Base-by-base conservation (phyloP, 768 basidiomycete species). In the Boletus eberwhitei region DNA sequence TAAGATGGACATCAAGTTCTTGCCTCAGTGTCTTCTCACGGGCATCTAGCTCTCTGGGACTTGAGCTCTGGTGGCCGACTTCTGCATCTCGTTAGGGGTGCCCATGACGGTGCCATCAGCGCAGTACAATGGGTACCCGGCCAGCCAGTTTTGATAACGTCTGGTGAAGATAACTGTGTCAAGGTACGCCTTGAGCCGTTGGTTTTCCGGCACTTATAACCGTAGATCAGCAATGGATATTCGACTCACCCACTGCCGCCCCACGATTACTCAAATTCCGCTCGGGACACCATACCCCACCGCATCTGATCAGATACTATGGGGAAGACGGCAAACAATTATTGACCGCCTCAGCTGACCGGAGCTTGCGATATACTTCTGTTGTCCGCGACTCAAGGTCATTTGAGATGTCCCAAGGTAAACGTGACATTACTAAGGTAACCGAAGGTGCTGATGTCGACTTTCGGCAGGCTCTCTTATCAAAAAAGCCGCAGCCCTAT, bases 291-390 rank as follows among this genome's bases (percentile, higher is more conserved):
- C 89, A 89, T 59, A 79, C 85, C 1, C 93, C 97, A 17, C 94
- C 94, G 0, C 88, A 94, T 66, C 77, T 94, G 19, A 92, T 99
- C 46, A 81, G 95, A 52, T 98, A 93, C 71, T 98, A 97, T 69
- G 96, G 95, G 13, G 86, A 90, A n/a, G 96, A 99, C 64, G 97
- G 97, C 3, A 99, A 99, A 73, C 87, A 93, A 58, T 74, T 99
- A 8, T 71, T 99, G 43, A 94, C 91, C 5, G 88, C 92, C 5
- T 94, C 93, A 3, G 75, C 87, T 53, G 97, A 99, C 70, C 85
- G 94, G 34, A 89, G 90, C 60, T 73, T 99, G 49, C 79, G 97
- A 36, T 93, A 85, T 66, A 95, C 91, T 4, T 93, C 89, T 42
- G 88, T 98, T 50, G 96, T 98, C 11, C 81, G 97, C 16, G 97